A percentile compares a stretch with the other conserved stretches of the same genome.
phyloP scores from a whole-genome alignment of 805 yeast genomes.

The Yarrowia porcina region DNA sequence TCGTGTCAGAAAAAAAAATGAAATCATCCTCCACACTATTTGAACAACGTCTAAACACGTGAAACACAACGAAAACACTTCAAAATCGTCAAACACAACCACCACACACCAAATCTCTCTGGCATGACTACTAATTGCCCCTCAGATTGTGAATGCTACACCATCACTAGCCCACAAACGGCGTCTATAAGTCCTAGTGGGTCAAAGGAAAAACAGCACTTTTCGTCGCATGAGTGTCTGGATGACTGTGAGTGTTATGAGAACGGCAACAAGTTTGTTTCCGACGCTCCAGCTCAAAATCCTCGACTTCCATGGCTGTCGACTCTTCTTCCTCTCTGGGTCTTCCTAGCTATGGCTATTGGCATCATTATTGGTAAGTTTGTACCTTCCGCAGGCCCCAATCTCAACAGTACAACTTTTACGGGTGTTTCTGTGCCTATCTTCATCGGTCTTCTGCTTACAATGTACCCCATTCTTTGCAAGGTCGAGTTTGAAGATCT shows the following conservation, averaged over 20 bases:
- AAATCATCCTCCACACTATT: background rate
- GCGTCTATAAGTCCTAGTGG: background rate
- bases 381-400: conserved; percentile 31
- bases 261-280: background rate
- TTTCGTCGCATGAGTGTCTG: background rate
- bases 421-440: conserved; percentile 35
- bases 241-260: background rate
- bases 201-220: background rate
- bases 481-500: conserved; percentile 52
- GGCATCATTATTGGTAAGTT: conserved; percentile 34
- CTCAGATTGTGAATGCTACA: conserved; percentile 4
- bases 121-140: background rate
- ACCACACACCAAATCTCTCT: too few relatives aligned
- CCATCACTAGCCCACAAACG: background rate
- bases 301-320: conserved; percentile 2
- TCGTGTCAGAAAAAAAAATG: background rate
- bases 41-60: too few relatives aligned
- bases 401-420: conserved; percentile 31
- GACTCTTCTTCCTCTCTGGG: conserved; percentile 1
- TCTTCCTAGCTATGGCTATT: conserved; percentile 32
- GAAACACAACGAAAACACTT: background rate
- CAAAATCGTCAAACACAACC: background rate
- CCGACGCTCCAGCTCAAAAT: background rate
- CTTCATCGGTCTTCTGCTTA: conserved; percentile 49
- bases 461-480: conserved; percentile 58